These are phyloP conservation scores for Apiospora saccharicola DNA, from an alignment of 2,329 filamentous ascomycete species.

Conservation along the genomic window DNA sequence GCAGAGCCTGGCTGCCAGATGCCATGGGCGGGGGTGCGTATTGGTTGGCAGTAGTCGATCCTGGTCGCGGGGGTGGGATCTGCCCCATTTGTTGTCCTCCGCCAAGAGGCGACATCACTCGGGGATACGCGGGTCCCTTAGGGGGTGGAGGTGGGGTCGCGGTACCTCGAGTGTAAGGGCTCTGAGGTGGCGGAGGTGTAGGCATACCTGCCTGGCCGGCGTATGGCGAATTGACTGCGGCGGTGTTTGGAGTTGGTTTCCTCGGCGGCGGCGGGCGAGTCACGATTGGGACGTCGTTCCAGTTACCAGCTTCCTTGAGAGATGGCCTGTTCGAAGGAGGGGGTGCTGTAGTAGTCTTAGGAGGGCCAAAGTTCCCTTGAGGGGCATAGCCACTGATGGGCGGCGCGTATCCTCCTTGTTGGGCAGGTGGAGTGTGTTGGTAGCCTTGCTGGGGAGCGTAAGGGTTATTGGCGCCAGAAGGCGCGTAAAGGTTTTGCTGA, in stretches of 20 bases:
- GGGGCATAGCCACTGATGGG: constrained; percentile 41
- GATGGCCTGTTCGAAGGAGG: constrained; percentile 68
- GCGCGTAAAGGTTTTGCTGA: constrained; percentile 45
- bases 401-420: constrained; percentile 36
- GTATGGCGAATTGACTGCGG: constrained; percentile 79
- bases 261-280: constrained; percentile 75
- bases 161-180: constrained; percentile 65
- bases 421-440: constrained; percentile 55
- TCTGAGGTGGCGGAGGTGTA: constrained; percentile 62
- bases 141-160: constrained; percentile 82
- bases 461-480: constrained; percentile 38
- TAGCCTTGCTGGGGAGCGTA: constrained; percentile 56
- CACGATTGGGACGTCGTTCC: constrained; percentile 95
- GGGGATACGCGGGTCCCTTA: constrained; percentile 75
- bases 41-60: constrained; percentile 65
- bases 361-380: constrained; percentile 46
- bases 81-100: constrained; percentile 60
- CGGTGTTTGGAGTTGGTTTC: constrained; percentile 75
- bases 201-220: constrained; percentile 66
- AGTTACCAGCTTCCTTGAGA: constrained; percentile 74
- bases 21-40: constrained; percentile 69
- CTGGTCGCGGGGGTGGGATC: constrained; percentile 54
- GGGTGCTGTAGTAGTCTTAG: constrained; percentile 48
- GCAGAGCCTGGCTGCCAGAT: constrained; percentile 39
- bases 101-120: constrained; percentile 75